Conservation (phyloP, 805 yeast species). For the Metschnikowia drakensbergensis region DNA sequence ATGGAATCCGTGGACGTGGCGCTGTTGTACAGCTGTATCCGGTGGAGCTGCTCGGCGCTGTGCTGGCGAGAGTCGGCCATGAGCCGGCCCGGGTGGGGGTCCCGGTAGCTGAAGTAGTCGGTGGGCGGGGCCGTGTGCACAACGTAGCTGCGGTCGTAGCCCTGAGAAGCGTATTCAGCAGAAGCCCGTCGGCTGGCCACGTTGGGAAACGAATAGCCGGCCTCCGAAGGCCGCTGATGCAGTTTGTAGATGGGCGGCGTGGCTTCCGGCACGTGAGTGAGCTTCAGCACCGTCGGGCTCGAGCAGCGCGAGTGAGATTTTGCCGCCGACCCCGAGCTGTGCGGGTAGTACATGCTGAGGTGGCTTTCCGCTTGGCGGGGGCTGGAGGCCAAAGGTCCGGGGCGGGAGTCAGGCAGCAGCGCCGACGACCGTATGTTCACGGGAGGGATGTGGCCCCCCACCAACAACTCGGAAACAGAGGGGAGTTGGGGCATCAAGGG, state of each 20-base stretch:
- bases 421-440: neutral
- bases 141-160: slow-evolving; percentile 1
- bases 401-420: slow-evolving; percentile 1
- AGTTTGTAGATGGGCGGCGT: neutral
- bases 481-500: slow-evolving; percentile 18
- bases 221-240: neutral
- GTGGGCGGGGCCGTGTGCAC: neutral
- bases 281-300: neutral
- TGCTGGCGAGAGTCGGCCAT: slow-evolving; percentile 3
- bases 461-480: slow-evolving; percentile 19
- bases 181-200: neutral
- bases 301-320: neutral
- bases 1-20: slow-evolving; percentile 1
- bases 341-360: neutral
- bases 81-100: slow-evolving; percentile 4
- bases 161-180: neutral
- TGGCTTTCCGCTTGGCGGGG: slow-evolving; percentile 8
- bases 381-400: slow-evolving; percentile 7
- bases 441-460: slow-evolving; percentile 16
- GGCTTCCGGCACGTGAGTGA: neutral
- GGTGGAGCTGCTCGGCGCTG: slow-evolving; percentile 4
- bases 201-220: neutral
- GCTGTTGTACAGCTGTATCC: slow-evolving; percentile 10
- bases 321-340: neutral
- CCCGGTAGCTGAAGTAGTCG: slow-evolving; percentile 12